A percentile compares a stretch with the other conserved stretches of the same genome.
Evolutionary conservation across 768 basidiomycete genomes (phyloP).

Genomic region (Dictyophora rubrovolvata): DNA sequence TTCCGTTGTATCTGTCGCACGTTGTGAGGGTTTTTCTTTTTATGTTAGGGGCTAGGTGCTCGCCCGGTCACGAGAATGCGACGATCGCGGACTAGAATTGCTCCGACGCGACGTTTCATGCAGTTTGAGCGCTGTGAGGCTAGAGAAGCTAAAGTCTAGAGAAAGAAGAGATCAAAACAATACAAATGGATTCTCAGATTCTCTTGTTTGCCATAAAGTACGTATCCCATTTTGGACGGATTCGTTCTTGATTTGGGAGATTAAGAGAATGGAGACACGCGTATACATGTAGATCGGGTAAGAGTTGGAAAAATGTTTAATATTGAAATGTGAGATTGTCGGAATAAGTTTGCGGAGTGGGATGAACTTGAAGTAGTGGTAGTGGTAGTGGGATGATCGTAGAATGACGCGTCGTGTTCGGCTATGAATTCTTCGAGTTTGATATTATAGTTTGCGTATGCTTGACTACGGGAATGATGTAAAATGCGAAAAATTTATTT

Average conservation of each 20-base stretch:
- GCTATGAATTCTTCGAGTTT: slow-evolving; percentile 62
- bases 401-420: slow-evolving; percentile 59
- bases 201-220: slow-evolving; percentile 80
- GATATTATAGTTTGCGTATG: too few species aligned
- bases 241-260: slow-evolving; percentile 58
- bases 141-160: slow-evolving; percentile 75
- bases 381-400: slow-evolving; percentile 29
- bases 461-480: too few species aligned
- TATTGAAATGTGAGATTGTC: slow-evolving; percentile 50
- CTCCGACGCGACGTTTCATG: slow-evolving; percentile 95
- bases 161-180: slow-evolving; percentile 1
- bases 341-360: slow-evolving; percentile 21
- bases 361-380: not conserved
- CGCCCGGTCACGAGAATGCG: slow-evolving; percentile 32
- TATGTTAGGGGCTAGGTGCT: not conserved
- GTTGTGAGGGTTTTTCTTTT: not conserved
- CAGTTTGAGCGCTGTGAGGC: slow-evolving; percentile 89
- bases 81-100: slow-evolving; percentile 70
- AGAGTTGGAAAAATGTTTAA: slow-evolving; percentile 50
- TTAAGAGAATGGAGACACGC: slow-evolving; percentile 57
- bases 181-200: too few species aligned
- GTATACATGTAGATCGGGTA: slow-evolving; percentile 47
- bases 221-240: slow-evolving; percentile 88
- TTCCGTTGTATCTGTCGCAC: slow-evolving; percentile 81
- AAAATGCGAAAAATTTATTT: too few species aligned